A percentile compares a stretch with the other conserved stretches of the same genome.
These are phyloP conservation scores for Podospora pseudoanserina DNA, from an alignment of 495 filamentous ascomycete species.

Conservation along the genomic window DNA sequence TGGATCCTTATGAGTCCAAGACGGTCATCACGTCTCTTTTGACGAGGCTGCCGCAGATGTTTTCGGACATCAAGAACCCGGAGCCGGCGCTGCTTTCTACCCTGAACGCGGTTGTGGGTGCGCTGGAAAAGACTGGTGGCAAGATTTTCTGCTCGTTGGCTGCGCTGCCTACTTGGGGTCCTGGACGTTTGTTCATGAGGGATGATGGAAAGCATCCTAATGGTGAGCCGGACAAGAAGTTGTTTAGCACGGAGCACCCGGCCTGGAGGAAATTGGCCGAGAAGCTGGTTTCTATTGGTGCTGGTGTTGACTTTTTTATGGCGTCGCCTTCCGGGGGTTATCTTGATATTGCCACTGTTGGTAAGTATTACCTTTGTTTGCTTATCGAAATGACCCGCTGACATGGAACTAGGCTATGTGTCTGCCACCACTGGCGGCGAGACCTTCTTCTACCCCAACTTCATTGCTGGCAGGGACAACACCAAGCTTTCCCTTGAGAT, in stretches of 20 bases:
- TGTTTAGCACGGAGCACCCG: constrained; percentile 85
- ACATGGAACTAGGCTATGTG: constrained; percentile 55
- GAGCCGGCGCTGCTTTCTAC: constrained; percentile 84
- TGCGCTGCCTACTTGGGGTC: constrained; percentile 84
- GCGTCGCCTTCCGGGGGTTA: constrained; percentile 85
- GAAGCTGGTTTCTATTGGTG: constrained; percentile 82
- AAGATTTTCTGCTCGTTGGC: constrained; percentile 87
- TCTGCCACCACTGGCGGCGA: constrained; percentile 83
- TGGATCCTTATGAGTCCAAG: constrained; percentile 92
- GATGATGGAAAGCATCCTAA: constrained; percentile 84
- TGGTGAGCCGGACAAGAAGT: constrained; percentile 86
- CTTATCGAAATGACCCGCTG: constrained; percentile 9
- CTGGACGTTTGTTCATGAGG: constrained; percentile 73
- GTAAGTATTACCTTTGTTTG: constrained; percentile 45
- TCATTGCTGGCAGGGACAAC: constrained; percentile 78
- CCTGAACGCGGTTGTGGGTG: constrained; percentile 73
- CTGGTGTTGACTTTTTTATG: constrained; percentile 92
- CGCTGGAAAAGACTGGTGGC: constrained; percentile 80
- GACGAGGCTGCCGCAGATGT: constrained; percentile 73
- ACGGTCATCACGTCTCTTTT: constrained; percentile 82
- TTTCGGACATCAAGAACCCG: constrained; percentile 79
- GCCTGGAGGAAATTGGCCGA: constrained; percentile 77
- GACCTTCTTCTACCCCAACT: constrained; percentile 94
- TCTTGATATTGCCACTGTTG: constrained; percentile 91
- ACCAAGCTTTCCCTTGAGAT: constrained; percentile 83